phyloP scores from a whole-genome alignment of 768 basidiomycete genomes.

The Termitomyces sp. region DNA sequence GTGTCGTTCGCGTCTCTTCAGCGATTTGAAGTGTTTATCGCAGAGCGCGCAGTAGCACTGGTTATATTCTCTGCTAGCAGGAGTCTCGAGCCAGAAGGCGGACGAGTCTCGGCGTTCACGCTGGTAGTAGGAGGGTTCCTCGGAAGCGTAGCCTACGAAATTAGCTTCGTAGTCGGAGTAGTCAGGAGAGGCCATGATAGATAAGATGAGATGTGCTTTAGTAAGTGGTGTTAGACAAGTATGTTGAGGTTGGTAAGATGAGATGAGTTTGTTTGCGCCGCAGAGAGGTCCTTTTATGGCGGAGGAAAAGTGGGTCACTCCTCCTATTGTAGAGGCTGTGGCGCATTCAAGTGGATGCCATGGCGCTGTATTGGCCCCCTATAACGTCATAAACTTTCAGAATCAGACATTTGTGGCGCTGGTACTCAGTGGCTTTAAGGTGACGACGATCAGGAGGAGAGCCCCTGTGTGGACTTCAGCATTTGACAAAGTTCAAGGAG shows the following conservation, averaged over 20 bases:
- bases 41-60: slow-evolving; percentile 4
- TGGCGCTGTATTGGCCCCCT: background rate
- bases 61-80: background rate
- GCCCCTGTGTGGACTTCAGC: background rate
- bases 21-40: background rate
- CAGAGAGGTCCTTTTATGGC: slow-evolving; percentile 1
- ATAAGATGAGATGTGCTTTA: background rate
- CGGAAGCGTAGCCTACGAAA: background rate
- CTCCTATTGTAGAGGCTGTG: slow-evolving; percentile 6
- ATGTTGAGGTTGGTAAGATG: background rate
- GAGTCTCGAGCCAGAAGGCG: background rate
- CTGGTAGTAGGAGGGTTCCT: background rate
- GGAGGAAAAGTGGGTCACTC: slow-evolving; percentile 1
- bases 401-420: background rate
- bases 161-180: background rate
- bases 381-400: background rate
- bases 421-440: background rate
- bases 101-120: background rate
- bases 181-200: background rate
- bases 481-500: background rate
- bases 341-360: background rate
- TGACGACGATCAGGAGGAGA: background rate
- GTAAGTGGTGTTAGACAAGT: background rate
- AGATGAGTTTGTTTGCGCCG: background rate
- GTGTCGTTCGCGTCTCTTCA: slow-evolving; percentile 2